Percentiles rank a stretch among this genome's conserved stretches.
These are phyloP conservation scores for Zoysia japonica DNA, from an alignment of 176 grass and related monocot genomes.

Conservation along the genomic window DNA sequence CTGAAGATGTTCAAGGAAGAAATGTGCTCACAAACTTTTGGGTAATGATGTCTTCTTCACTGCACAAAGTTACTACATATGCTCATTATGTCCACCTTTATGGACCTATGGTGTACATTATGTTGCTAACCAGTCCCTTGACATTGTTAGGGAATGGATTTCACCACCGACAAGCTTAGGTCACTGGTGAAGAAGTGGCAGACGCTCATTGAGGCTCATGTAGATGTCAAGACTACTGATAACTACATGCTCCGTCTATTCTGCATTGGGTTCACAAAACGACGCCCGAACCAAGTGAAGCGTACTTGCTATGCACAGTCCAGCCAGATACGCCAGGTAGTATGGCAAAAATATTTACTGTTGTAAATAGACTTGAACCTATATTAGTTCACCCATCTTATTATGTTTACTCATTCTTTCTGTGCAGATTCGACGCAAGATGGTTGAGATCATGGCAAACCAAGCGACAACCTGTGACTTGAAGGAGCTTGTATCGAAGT, in stretches of 20 bases:
- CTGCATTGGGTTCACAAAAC: conserved; percentile 81
- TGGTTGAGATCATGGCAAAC: conserved; percentile 79
- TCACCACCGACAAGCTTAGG: conserved; percentile 70
- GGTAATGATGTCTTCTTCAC: conserved; percentile 32
- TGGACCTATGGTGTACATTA: background rate
- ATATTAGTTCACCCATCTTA: background rate
- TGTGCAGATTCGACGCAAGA: conserved; percentile 69
- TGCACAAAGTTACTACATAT: background rate
- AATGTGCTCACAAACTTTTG: conserved; percentile 87
- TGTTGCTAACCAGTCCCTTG: background rate
- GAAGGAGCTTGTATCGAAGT: conserved; percentile 77
- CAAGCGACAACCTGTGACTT: conserved; percentile 69
- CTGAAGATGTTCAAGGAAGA: conserved; percentile 70
- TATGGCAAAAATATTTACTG: background rate
- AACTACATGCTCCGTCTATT: conserved; percentile 68
- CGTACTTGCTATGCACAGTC: conserved; percentile 81
- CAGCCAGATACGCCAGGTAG: conserved; percentile 80
- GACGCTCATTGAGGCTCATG: conserved; percentile 72
- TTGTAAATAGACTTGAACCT: background rate
- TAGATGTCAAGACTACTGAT: conserved; percentile 79
- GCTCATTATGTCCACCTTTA: background rate
- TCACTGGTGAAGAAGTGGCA: conserved; percentile 83
- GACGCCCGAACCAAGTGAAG: conserved; percentile 72
- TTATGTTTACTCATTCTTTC: background rate
- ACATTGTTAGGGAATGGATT: conserved; percentile 57